phyloP scores from a whole-genome alignment of 2,329 filamentous ascomycete genomes.

The Macrophomina pseudophaseolina region DNA sequence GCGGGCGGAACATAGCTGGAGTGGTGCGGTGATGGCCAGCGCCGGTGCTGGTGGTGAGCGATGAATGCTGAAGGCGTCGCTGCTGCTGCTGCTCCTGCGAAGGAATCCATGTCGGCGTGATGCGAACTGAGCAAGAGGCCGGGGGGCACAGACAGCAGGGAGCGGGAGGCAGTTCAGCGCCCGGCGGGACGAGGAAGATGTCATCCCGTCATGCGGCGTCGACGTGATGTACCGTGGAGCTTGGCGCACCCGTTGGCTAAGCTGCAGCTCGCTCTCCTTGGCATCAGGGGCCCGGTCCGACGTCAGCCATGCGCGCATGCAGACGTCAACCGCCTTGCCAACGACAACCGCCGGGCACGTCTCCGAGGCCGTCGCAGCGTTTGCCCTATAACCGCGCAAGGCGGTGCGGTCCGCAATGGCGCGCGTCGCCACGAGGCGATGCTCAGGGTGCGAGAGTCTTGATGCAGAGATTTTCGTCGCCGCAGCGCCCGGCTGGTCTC shows the following conservation, averaged over 20 bases:
- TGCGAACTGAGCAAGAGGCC: neutral
- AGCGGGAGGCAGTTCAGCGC: neutral
- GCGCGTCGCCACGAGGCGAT: slow-evolving; percentile 18
- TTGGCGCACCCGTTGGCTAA: slow-evolving; percentile 6
- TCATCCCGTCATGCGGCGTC: slow-evolving; percentile 16
- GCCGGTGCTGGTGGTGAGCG: neutral
- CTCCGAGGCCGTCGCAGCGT: slow-evolving; percentile 6
- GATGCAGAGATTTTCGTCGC: slow-evolving; percentile 21
- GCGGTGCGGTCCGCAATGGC: slow-evolving; percentile 24
- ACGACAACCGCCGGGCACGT: slow-evolving; percentile 10
- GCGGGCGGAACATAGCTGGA: neutral
- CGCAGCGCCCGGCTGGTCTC: neutral
- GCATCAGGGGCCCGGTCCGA: neutral
- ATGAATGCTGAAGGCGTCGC: neutral
- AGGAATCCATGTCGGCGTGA: slow-evolving; percentile 6
- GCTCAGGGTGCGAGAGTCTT: slow-evolving; percentile 1
- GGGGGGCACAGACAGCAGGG: neutral
- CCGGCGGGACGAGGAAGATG: neutral
- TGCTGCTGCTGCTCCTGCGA: slow-evolving; percentile 7
- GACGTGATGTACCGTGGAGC: slow-evolving; percentile 3
- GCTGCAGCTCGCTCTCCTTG: neutral
- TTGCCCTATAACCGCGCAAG: slow-evolving; percentile 11
- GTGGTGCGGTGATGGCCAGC: neutral
- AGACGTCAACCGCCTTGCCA: slow-evolving; percentile 18
- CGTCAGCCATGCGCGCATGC: slow-evolving; percentile 14